A percentile compares a stretch with the other conserved stretches of the same genome.
These are phyloP conservation scores for Dactylella cylindrospora DNA, from an alignment of 2,329 filamentous ascomycete genomes.

Conservation along the genomic window DNA sequence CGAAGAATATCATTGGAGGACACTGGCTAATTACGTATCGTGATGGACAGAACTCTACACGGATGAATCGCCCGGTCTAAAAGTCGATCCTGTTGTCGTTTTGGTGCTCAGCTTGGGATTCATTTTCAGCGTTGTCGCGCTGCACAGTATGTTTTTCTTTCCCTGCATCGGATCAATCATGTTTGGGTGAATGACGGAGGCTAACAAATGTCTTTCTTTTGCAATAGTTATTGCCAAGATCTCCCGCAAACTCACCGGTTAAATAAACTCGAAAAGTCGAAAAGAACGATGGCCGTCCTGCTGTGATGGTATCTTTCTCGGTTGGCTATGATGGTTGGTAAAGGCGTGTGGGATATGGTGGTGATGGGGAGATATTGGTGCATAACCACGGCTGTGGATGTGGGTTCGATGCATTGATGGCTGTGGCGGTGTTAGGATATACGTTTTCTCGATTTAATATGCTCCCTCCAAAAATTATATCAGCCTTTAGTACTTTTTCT, in stretches of 20 bases:
- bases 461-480: too few species aligned
- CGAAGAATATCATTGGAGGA: slow-evolving; percentile 40
- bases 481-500: too few species aligned
- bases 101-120: slow-evolving; percentile 95
- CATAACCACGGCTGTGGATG: too few species aligned
- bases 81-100: slow-evolving; percentile 97
- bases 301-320: too few species aligned
- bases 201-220: slow-evolving; percentile 45
- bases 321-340: too few species aligned
- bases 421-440: too few species aligned
- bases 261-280: slow-evolving; percentile 57
- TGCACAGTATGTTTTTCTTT: slow-evolving; percentile 77
- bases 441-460: too few species aligned
- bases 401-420: too few species aligned
- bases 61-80: slow-evolving; percentile 93
- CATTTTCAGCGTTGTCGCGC: slow-evolving; percentile 96
- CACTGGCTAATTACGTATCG: neutral
- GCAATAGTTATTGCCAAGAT: slow-evolving; percentile 86
- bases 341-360: too few species aligned
- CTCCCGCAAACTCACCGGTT: slow-evolving; percentile 72
- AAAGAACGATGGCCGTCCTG: too few species aligned
- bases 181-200: slow-evolving; percentile 29
- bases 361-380: too few species aligned
- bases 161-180: neutral
- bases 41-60: slow-evolving; percentile 76